These are phyloP conservation scores for Gossypium aridum DNA, from an alignment of 441 rosid genomes.

Conservation along the genomic window DNA sequence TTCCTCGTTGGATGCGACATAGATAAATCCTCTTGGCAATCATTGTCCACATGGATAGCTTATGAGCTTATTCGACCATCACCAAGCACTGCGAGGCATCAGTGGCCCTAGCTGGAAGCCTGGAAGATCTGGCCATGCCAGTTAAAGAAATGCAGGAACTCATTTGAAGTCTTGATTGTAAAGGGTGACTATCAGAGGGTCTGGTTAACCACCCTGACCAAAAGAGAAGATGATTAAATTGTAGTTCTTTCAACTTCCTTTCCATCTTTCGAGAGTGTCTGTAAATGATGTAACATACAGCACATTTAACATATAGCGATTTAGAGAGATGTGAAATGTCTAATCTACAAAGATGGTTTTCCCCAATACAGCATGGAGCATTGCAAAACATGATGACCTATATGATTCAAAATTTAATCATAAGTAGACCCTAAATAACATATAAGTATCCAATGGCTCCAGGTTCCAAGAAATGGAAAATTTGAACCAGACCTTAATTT, in stretches of 20 bases:
- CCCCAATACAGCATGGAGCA: neutral
- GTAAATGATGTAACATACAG: conserved; percentile 1
- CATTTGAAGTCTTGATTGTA: neutral
- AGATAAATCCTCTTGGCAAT: conserved; percentile 20
- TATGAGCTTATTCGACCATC: conserved; percentile 12
- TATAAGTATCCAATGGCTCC: neutral
- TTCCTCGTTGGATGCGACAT: neutral
- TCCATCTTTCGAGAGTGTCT: neutral
- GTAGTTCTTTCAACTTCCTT: neutral
- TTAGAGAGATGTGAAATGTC: conserved; percentile 1
- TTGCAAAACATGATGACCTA: neutral
- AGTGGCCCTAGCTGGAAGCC: neutral
- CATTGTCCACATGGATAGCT: conserved; percentile 18
- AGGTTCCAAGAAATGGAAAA: neutral
- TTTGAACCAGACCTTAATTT: neutral
- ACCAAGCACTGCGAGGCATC: neutral
- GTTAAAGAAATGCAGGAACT: neutral
- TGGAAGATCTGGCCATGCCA: neutral
- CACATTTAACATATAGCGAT: neutral
- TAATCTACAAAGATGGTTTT: neutral
- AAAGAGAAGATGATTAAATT: neutral
- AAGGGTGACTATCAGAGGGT: neutral
- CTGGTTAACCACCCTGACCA: neutral
- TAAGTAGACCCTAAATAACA: neutral
- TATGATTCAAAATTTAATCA: neutral